These are phyloP conservation scores for Hypomontagnella submonticulosa DNA, from an alignment of 495 filamentous ascomycete species.

Conservation along the genomic window DNA sequence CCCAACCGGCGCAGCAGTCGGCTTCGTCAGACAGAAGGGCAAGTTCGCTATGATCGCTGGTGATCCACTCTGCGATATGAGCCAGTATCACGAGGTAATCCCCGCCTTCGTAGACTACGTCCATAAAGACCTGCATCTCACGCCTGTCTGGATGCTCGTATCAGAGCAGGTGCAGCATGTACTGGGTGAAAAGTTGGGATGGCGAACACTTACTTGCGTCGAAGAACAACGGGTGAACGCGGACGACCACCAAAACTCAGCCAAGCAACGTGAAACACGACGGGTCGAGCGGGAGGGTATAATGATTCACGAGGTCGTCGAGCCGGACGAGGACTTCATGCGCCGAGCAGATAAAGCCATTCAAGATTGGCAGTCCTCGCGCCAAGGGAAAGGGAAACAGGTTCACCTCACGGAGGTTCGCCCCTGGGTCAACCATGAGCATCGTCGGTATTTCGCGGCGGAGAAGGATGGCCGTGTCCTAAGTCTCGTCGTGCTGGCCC, in stretches of 20 bases:
- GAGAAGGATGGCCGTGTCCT: slow-evolving; percentile 62
- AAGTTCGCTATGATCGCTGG: slow-evolving; percentile 73
- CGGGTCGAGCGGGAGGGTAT: slow-evolving; percentile 67
- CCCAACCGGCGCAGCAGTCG: slow-evolving; percentile 71
- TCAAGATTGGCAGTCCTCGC: slow-evolving; percentile 69
- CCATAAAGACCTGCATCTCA: slow-evolving; percentile 69
- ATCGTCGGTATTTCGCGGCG: slow-evolving; percentile 76
- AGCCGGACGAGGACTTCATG: slow-evolving; percentile 64
- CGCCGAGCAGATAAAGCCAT: slow-evolving; percentile 68
- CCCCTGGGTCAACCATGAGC: slow-evolving; percentile 72
- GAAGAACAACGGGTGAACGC: slow-evolving; percentile 75
- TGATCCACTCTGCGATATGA: slow-evolving; percentile 71
- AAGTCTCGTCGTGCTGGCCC: slow-evolving; percentile 71
- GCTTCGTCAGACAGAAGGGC: slow-evolving; percentile 66
- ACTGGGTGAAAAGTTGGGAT: slow-evolving; percentile 71
- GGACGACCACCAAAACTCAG: slow-evolving; percentile 54
- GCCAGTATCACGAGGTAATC: slow-evolving; percentile 70
- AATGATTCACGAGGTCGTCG: slow-evolving; percentile 64
- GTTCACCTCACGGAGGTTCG: slow-evolving; percentile 76
- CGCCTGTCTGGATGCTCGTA: slow-evolving; percentile 75
- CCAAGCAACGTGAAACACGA: slow-evolving; percentile 59
- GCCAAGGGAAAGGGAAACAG: slow-evolving; percentile 68
- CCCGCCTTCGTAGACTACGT: slow-evolving; percentile 71
- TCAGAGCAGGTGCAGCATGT: slow-evolving; percentile 68
- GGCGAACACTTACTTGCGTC: slow-evolving; percentile 75